Evolutionary conservation across 306 rosid genomes (phyloP), one percentile per base, ranked within the genome.

Genomic region (Vachellia pachyceras): DNA sequence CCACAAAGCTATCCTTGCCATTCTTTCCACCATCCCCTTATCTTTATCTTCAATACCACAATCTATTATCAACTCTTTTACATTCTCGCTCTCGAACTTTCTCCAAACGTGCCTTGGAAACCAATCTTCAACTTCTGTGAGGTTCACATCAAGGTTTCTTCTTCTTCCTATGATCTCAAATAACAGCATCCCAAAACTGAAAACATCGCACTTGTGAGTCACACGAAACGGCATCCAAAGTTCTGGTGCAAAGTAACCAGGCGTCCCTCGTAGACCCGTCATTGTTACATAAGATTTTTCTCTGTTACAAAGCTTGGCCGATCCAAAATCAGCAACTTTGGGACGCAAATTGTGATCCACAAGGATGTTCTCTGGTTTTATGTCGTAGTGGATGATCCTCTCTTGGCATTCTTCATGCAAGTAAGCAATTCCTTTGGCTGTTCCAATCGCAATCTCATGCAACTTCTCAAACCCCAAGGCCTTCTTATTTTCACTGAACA

Each of bases 191-290:
- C 87, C 87, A 8, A 86, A 86, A 67, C 89, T 86, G 14, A 72
- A 86, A 9, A 86, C 85, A 68, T 86, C 89, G 2, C 89, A 86
- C 83, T 83, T 86, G 23, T 86, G 83, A 4, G 87, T 83, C 18
- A 83, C 55, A 0, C 72, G 87, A 77, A 72, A 86, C 37, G 86
- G 84, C 77, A 67, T 66, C 85, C 86, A 68, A 29, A 86, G 79
- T 64, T 86, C 89, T 4, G 85, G 87, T 2, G 89, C 87, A 1
- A 83, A 77, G 61, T 86, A 86, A 20, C 89, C 89, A 0, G 85
- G 85, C 0, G 87, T 86, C 13, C 89, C 89, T 57, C 87, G 69
- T 6, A 79, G 68, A 79, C 83, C 87, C 1, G 81, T 80, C 83
- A 83, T 76, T 0, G 83, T 45, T 11, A 83, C 35, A 47, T 73